Percentiles rank a stretch among this genome's conserved stretches.
phyloP scores from a whole-genome alignment of 331 rosid species.

The Dryas integrifolia region DNA sequence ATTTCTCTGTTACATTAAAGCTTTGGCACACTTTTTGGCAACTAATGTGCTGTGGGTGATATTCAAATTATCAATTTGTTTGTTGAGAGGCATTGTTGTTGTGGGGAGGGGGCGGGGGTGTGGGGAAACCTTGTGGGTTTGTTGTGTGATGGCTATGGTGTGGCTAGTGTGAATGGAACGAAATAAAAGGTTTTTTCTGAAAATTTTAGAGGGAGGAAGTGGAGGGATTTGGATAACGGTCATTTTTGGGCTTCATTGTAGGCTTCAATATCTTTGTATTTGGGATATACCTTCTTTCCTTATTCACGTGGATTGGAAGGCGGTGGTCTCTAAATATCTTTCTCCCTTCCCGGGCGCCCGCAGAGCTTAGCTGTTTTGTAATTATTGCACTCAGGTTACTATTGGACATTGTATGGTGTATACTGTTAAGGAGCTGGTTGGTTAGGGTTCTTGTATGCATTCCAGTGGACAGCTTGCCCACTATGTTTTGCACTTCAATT shows the following conservation, averaged over 20 bases:
- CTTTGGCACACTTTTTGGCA: neutral
- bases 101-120: neutral
- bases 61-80: neutral
- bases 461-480: neutral
- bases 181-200: neutral
- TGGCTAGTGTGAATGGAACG: neutral
- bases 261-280: neutral
- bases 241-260: neutral
- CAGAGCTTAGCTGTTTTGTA: neutral
- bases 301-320: neutral
- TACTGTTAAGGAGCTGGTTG: slow-evolving; percentile 1
- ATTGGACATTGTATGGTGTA: neutral
- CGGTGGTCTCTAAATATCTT: too few relatives aligned
- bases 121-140: neutral
- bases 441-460: slow-evolving; percentile 1
- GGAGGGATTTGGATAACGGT: neutral
- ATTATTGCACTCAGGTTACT: neutral
- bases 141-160: neutral
- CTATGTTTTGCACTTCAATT: neutral
- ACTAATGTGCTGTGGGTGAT: neutral
- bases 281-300: neutral
- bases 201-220: neutral
- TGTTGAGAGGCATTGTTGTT: neutral
- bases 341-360: neutral
- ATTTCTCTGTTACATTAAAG: neutral